Base-by-base conservation (phyloP, 1,284 basidiomycete species). In the Rhodotorula sp. region DNA sequence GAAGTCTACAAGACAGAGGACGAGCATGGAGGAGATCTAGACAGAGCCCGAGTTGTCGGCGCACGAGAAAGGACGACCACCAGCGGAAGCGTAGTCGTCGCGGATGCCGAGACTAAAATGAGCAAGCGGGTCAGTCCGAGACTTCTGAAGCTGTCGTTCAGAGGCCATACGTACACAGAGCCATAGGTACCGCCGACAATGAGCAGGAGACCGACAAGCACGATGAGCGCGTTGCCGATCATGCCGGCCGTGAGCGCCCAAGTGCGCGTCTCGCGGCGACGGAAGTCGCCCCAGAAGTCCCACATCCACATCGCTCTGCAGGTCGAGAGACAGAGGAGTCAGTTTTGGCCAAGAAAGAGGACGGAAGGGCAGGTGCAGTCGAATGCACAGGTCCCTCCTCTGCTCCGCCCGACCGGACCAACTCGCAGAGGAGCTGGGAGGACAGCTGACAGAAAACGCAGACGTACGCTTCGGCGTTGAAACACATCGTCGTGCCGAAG, bases 151-250 rank as follows among this genome's bases (percentile, higher is more conserved):
- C 34, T 5, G 34, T 34, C 5, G 34, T 34, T 34, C 34, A 34
- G 27, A 53, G 12, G 25, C 16, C 25, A n/a, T 9, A 54, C 53
- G 53, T 17, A 54, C 53, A 55, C 63, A 14, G 42, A 34, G 13
- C 66, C 66, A 53, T 67, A 67, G 5, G 66, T 67, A 21, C 67
- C 71, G 16, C 57, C 64, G 41, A 69, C 54, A 57, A 62, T 69
- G 66, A 74, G 46, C 55, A 74, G 67, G 23, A 44, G 27, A 7
- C 69, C 72, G 27, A 46, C 52, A 34, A 71, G 49, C 27, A 66
- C 44, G 63, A 71, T 56, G 53, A 60, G 61, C 27, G 57, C 42
- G 64, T 74, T 74, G 27, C 23, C 54, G 19, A 49, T 4, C 21
- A 52, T 9, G 34, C 34, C 34, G 60, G 42, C n/a, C 59, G 27